These are phyloP conservation scores for Diplotaxis tenuifolia DNA, from an alignment of 345 rosid species.

Conservation along the genomic window DNA sequence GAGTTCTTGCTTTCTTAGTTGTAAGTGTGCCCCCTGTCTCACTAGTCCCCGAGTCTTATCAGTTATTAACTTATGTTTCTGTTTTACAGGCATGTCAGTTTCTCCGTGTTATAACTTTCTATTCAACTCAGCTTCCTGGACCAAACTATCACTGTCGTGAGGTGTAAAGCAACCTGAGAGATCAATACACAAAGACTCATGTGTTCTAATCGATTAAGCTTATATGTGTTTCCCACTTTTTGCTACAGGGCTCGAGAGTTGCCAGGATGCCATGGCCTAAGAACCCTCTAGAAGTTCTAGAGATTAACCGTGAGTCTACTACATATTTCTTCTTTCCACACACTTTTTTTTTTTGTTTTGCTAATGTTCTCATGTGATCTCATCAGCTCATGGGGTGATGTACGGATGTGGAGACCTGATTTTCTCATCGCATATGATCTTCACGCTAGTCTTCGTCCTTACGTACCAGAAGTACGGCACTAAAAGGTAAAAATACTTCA, in stretches of 20 bases:
- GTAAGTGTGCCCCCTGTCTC: conserved; percentile 51
- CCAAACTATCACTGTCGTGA: conserved; percentile 96
- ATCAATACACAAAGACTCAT: background rate
- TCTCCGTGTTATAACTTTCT: conserved; percentile 88
- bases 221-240: background rate
- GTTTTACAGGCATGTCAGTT: conserved; percentile 67
- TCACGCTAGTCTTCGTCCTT: conserved; percentile 85
- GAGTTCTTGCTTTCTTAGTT: conserved; percentile 90
- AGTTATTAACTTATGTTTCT: conserved; percentile 13
- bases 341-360: background rate
- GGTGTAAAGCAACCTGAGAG: conserved; percentile 56
- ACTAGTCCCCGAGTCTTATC: background rate
- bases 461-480: conserved; percentile 97
- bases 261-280: conserved; percentile 81
- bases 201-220: background rate
- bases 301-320: conserved; percentile 64
- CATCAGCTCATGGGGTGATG: conserved; percentile 81
- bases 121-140: conserved; percentile 97
- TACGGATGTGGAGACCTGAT: conserved; percentile 99
- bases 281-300: conserved; percentile 60
- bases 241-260: conserved; percentile 70
- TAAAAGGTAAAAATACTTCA: conserved; percentile 53
- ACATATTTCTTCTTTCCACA: background rate
- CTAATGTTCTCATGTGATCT: conserved; percentile 28
- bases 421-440: conserved; percentile 98